phyloP scores from a whole-genome alignment of 1,284 basidiomycete species.

The Trichosporon coremiiforme region DNA sequence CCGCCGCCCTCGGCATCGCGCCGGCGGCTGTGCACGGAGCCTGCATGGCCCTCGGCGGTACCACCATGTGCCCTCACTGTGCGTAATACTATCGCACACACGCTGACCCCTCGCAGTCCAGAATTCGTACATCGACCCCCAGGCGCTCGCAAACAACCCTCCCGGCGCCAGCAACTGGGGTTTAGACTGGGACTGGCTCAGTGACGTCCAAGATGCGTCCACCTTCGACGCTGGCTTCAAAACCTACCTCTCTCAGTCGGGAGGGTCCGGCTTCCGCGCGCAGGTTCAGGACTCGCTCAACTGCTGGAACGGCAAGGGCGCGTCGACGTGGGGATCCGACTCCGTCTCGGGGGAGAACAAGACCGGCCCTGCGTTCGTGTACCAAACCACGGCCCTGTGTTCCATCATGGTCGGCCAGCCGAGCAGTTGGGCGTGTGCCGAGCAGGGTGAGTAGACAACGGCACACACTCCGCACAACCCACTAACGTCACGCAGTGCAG shows the following conservation, averaged over 20 bases:
- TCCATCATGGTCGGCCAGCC: slow-evolving; percentile 46
- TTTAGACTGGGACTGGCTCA: slow-evolving; percentile 35
- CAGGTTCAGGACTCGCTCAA: slow-evolving; percentile 48
- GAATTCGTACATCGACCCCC: slow-evolving; percentile 51
- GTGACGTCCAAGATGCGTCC: slow-evolving; percentile 21
- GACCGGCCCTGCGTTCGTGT: slow-evolving; percentile 40
- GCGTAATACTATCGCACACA: not conserved
- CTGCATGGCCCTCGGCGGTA: slow-evolving; percentile 25
- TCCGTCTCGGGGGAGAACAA: slow-evolving; percentile 47
- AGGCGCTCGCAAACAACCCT: slow-evolving; percentile 52
- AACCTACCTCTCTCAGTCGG: slow-evolving; percentile 46
- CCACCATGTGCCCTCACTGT: slow-evolving; percentile 25
- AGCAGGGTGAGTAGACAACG: slow-evolving; percentile 39
- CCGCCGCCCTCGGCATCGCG: not conserved
- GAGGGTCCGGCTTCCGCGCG: slow-evolving; percentile 45
- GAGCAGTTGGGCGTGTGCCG: slow-evolving; percentile 38
- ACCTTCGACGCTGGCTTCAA: slow-evolving; percentile 14
- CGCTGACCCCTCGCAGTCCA: slow-evolving; percentile 36
- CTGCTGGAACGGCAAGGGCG: slow-evolving; percentile 45
- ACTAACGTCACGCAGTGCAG: not conserved
- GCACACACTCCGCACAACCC: not conserved
- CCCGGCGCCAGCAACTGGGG: slow-evolving; percentile 22
- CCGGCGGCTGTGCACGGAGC: not conserved
- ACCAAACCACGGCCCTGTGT: slow-evolving; percentile 51
- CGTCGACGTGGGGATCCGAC: slow-evolving; percentile 31